Conservation (phyloP, 306 rosid species). For the Dalbergia oliveri region DNA sequence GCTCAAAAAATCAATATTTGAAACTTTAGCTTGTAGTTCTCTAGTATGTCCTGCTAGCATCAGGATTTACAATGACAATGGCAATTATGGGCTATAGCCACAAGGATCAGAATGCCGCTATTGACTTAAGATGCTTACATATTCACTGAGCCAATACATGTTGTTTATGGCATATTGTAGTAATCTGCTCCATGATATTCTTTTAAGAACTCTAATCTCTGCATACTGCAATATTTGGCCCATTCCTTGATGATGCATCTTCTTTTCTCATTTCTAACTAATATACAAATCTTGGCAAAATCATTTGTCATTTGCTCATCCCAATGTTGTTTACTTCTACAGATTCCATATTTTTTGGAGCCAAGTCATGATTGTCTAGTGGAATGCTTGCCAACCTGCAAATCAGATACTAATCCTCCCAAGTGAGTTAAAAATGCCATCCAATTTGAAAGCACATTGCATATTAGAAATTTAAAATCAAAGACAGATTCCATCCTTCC, state of each 20-base stretch:
- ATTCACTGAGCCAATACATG: neutral
- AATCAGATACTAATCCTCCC: constrained; percentile 81
- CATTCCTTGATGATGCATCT: constrained; percentile 14
- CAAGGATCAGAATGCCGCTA: neutral
- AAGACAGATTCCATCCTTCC: constrained; percentile 4
- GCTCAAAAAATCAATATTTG: constrained; percentile 8
- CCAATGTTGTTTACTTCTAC: constrained; percentile 41
- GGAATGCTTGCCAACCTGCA: constrained; percentile 91
- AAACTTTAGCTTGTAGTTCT: neutral
- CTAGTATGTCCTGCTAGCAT: constrained; percentile 16
- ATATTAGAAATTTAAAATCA: constrained; percentile 21
- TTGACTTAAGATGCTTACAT: neutral
- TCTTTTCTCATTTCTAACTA: constrained; percentile 1
- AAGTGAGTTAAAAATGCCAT: constrained; percentile 63
- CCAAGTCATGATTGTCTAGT: constrained; percentile 87
- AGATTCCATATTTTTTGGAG: constrained; percentile 89
- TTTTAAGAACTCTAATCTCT: neutral
- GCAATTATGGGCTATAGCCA: neutral
- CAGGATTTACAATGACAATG: neutral
- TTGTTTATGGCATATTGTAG: neutral
- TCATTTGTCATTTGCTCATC: constrained; percentile 19
- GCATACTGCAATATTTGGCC: neutral
- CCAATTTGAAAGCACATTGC: constrained; percentile 22
- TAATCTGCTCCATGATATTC: neutral
- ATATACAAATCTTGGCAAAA: neutral